A percentile compares a stretch with the other conserved stretches of the same genome.
Evolutionary conservation across 805 yeast species (phyloP).

Genomic region (Wickerhamiella parazyma): DNA sequence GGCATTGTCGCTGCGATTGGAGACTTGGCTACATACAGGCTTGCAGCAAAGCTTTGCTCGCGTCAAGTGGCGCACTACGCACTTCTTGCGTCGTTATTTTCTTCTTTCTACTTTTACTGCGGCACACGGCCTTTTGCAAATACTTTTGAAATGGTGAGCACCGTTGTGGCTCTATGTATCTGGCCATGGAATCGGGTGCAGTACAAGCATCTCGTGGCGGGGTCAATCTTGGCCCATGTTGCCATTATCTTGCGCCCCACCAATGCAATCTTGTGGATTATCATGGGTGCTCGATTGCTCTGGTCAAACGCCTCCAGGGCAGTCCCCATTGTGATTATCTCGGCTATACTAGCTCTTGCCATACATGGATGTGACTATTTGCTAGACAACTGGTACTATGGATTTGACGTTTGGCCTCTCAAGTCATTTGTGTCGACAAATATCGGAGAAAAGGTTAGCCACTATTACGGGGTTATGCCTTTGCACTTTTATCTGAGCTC

Average conservation of each 20-base stretch:
- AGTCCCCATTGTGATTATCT: constrained; percentile 17
- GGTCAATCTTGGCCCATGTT: constrained; percentile 41
- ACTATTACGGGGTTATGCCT: constrained; percentile 61
- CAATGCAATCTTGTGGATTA: constrained; percentile 62
- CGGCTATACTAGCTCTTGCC: constrained; percentile 21
- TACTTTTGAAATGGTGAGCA: constrained; percentile 60
- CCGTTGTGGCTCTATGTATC: constrained; percentile 47
- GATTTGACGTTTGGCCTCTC: constrained; percentile 19
- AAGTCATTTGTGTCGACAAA: constrained; percentile 4
- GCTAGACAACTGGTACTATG: constrained; percentile 52
- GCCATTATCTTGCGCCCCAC: constrained; percentile 76
- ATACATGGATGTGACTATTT: constrained; percentile 23
- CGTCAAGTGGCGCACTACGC: constrained; percentile 21
- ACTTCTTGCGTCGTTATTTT: constrained; percentile 39
- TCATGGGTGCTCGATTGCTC: constrained; percentile 34
- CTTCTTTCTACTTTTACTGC: constrained; percentile 72
- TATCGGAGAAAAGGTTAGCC: constrained; percentile 10
- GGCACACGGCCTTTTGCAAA: constrained; percentile 78
- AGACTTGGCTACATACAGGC: constrained; percentile 44
- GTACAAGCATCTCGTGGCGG: constrained; percentile 20
- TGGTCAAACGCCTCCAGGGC: constrained; percentile 8
- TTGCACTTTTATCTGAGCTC: constrained; percentile 76
- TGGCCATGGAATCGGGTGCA: constrained; percentile 39
- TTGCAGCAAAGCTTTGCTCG: constrained; percentile 29
- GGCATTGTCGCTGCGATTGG: constrained; percentile 58